phyloP scores from a whole-genome alignment of 306 rosid genomes.

The Nissolia schottii region DNA sequence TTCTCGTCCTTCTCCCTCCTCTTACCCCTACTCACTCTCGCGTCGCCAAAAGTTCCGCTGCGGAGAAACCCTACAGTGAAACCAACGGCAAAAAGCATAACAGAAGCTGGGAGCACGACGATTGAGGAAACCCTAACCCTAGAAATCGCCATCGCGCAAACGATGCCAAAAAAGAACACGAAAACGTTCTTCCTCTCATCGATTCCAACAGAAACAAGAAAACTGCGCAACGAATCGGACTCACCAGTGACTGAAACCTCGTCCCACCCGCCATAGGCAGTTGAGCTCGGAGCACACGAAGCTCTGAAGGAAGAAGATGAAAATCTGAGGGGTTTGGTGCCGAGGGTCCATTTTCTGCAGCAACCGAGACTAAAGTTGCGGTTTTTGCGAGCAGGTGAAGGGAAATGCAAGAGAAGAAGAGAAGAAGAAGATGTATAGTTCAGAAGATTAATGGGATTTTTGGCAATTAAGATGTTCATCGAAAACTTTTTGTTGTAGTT shows the following conservation, averaged over 20 bases:
- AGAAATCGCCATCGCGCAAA: conserved; percentile 80
- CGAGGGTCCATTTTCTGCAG: conserved; percentile 29
- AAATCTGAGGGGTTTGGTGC: conserved; percentile 20
- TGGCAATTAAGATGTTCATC: conserved; percentile 48
- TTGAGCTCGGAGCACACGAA: conserved; percentile 32
- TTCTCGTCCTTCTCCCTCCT: conserved; percentile 50
- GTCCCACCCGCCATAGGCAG: conserved; percentile 83
- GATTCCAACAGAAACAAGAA: conserved; percentile 60
- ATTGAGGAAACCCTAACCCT: conserved; percentile 83
- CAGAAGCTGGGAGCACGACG: conserved; percentile 68
- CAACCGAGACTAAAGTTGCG: conserved; percentile 21
- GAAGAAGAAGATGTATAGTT: conserved; percentile 30
- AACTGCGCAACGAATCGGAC: conserved; percentile 49
- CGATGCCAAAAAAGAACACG: conserved; percentile 58
- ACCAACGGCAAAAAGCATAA: conserved; percentile 67
- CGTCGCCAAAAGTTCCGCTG: conserved; percentile 40
- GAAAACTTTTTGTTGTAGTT: background rate
- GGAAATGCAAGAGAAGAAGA: conserved; percentile 25
- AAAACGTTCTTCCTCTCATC: conserved; percentile 61
- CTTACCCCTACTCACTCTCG: conserved; percentile 43
- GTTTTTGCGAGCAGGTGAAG: conserved; percentile 22
- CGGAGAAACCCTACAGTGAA: conserved; percentile 66
- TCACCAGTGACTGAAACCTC: conserved; percentile 43
- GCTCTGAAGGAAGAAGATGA: conserved; percentile 36
- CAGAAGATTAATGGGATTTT: conserved; percentile 18